These are phyloP conservation scores for Exophiala alcalophila DNA, from an alignment of 2,329 filamentous ascomycete genomes.

Conservation along the genomic window DNA sequence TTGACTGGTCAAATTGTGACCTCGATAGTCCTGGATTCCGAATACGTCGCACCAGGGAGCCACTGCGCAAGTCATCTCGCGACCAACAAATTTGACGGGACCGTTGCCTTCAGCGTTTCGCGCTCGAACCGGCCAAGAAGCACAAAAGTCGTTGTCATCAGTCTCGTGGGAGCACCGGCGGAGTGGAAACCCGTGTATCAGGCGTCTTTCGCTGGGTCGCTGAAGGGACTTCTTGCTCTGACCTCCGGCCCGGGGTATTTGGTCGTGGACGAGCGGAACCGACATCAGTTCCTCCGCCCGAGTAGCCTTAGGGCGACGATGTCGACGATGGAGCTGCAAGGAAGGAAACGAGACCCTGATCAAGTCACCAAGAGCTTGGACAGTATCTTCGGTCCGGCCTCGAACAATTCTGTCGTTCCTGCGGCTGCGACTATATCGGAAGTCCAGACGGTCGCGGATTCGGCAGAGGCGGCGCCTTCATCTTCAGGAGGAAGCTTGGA, in stretches of 20 bases:
- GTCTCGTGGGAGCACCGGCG: background rate
- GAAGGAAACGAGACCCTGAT: constrained; percentile 4
- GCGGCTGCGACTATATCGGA: background rate
- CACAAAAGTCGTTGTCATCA: constrained; percentile 15
- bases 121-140: constrained; percentile 2
- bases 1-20: constrained; percentile 46
- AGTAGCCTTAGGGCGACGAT: background rate
- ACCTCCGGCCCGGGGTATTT: constrained; percentile 20
- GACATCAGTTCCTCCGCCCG: constrained; percentile 6
- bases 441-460: constrained; percentile 2
- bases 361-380: constrained; percentile 23
- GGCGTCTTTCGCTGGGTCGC: constrained; percentile 6
- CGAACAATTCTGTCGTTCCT: background rate
- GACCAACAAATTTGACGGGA: constrained; percentile 21
- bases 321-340: background rate
- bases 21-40: constrained; percentile 11
- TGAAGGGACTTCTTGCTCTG: constrained; percentile 18
- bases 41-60: constrained; percentile 9
- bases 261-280: constrained; percentile 21
- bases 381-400: constrained; percentile 18
- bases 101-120: constrained; percentile 21
- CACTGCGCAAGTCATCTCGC: constrained; percentile 17
- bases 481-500: constrained; percentile 10
- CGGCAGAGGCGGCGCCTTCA: background rate
- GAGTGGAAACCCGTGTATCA: constrained; percentile 14